Evolutionary conservation across 768 basidiomycete species (phyloP).

Genomic region (Candolleomyces aberdarensis): DNA sequence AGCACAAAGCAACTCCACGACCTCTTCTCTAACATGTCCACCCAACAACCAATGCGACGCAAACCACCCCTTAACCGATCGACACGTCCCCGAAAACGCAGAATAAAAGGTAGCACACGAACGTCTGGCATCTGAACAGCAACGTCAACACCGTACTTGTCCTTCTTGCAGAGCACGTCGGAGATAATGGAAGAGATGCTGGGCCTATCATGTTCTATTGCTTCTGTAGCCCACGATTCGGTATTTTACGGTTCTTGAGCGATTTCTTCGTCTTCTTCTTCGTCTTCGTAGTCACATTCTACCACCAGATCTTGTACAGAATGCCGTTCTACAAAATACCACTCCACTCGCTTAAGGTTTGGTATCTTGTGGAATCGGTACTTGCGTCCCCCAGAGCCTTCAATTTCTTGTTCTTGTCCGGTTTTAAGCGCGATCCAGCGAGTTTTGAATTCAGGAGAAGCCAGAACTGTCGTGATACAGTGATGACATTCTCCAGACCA

Average conservation of each 20-base stretch:
- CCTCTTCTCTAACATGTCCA: conserved; percentile 70
- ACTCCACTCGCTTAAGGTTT: conserved; percentile 26
- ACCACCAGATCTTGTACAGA: conserved; percentile 19
- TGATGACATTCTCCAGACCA: conserved; percentile 9
- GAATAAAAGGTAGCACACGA: conserved; percentile 39
- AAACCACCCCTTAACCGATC: conserved; percentile 92
- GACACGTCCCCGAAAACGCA: conserved; percentile 80
- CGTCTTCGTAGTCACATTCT: not conserved
- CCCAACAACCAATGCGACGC: conserved; percentile 85
- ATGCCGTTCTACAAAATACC: conserved; percentile 27
- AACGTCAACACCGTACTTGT: conserved; percentile 74
- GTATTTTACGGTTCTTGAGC: too few relatives aligned
- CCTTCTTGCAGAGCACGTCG: too few relatives aligned
- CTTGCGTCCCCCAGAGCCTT: not conserved
- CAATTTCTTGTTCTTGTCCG: not conserved
- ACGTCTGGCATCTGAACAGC: conserved; percentile 87
- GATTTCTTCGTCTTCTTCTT: too few relatives aligned
- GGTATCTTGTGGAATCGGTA: conserved; percentile 8
- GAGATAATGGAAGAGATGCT: too few relatives aligned
- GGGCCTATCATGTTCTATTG: too few relatives aligned
- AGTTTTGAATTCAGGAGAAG: not conserved
- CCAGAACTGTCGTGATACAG: not conserved
- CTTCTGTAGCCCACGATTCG: too few relatives aligned
- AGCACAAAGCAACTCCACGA: conserved; percentile 83
- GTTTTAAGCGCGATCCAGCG: not conserved